Evolutionary conservation across 345 rosid genomes (phyloP).

Genomic region (Brassica juncea): DNA sequence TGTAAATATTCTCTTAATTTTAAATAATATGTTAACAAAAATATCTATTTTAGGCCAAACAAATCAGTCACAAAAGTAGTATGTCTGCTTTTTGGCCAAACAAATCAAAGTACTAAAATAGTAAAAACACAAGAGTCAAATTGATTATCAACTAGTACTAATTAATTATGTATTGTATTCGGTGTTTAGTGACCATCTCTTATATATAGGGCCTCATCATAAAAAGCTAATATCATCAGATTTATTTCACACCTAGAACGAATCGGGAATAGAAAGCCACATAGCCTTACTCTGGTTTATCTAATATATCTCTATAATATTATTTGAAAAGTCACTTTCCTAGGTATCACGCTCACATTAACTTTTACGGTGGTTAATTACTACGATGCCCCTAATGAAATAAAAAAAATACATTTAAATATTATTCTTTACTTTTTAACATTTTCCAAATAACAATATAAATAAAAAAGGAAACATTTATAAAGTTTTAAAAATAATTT

Average conservation of each 20-base stretch:
- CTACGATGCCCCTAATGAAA: no score
- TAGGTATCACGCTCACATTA: no score
- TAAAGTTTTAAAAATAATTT: no score
- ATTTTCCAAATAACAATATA: no score
- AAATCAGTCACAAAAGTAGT: background rate
- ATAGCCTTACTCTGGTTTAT: background rate
- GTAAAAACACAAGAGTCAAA: slow-evolving; percentile 14
- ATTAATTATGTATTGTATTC: background rate
- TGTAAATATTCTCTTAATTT: background rate
- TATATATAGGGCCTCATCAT: background rate
- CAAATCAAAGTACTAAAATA: background rate
- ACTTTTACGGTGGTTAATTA: no score
- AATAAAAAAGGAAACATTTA: no score
- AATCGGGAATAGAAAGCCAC: background rate
- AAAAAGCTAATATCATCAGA: background rate
- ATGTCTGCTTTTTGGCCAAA: slow-evolving; percentile 15
- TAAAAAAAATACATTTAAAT: no score
- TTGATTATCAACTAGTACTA: slow-evolving; percentile 1
- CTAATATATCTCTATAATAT: background rate
- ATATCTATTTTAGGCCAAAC: slow-evolving; percentile 22
- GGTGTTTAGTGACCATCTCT: background rate
- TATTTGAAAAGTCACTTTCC: no score
- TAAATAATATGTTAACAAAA: slow-evolving; percentile 8
- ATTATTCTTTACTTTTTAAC: no score
- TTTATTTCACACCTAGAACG: background rate